Evolutionary conservation across 2,329 filamentous ascomycete species (phyloP), one percentile per base, ranked within the genome.

Genomic region (Exophiala phaeomuriformis): DNA sequence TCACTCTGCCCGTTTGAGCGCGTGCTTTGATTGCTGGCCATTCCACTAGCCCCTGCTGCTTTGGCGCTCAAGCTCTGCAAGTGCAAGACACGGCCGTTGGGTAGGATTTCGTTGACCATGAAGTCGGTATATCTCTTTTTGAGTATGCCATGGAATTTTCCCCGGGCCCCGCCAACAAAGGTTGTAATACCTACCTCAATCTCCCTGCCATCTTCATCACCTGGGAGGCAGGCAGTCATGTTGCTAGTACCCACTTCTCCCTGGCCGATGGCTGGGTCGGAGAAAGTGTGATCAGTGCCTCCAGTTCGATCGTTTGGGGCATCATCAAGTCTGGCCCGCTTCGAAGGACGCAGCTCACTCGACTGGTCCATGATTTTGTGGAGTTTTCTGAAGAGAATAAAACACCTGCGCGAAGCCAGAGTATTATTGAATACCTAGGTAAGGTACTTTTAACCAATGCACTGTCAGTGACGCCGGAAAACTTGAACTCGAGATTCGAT

Each of bases 111-210:
- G 65, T 95, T 90, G 63, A 96, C 90, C 62, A 93, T 76, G 64
- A 96, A 96, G 68, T 96, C 90, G 3, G 90, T 91, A 69, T 90
- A 96, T 61, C 88, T 77, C 65, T 85, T 82, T 74, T 88, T 88
- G 64, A 88, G 64, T 9, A 83, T 73, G 12, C 83, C 85, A 9
- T 71, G 68, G 60, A 87, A 87, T 1, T 82, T 80, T 51, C 74
- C 69, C 32, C 77, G 74, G n/a, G 76, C 68, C 1, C 75, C 69
- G 43, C 76, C 80, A 10, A 85, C 78, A 66, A 80, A 86, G 59
- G 80, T 75, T 5, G 78, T 79, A 60, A 88, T 87, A 30, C 85
- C 84, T 51, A 78, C 77, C 55, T 74, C 67, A 6, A 63, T 56
- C 61, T 76, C 74, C 56, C 69, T 75, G 47, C 47, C 28, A 19